A percentile compares a stretch with the other conserved stretches of the same genome.
Evolutionary conservation across 176 grass and related monocot genomes (phyloP).

Genomic region (Leersia perrieri): DNA sequence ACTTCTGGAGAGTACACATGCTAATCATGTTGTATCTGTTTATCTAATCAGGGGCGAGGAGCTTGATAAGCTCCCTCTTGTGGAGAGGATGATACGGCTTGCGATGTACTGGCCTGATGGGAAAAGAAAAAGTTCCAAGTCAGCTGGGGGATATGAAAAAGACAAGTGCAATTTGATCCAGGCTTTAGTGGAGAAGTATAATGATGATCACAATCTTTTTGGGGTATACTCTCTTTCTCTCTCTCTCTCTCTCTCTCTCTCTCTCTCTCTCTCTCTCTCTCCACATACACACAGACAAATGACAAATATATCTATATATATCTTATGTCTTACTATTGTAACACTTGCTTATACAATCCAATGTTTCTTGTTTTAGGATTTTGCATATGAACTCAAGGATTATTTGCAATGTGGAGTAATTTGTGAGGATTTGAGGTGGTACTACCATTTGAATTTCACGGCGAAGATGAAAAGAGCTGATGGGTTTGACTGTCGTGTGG

Average conservation of each 20-base stretch:
- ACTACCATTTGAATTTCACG: conserved; percentile 15
- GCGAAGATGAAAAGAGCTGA: background rate
- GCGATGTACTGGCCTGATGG: background rate
- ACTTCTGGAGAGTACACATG: background rate
- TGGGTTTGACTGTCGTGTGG: background rate
- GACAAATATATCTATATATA: too few species aligned
- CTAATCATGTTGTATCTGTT: background rate
- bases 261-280: background rate
- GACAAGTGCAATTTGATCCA: background rate
- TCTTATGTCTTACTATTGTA: background rate
- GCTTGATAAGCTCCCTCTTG: background rate
- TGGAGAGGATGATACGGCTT: background rate
- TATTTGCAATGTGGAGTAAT: background rate
- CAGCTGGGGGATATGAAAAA: background rate
- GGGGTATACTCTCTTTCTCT: background rate
- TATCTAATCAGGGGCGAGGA: conserved; percentile 1
- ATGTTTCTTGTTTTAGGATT: background rate
- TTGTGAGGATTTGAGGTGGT: background rate
- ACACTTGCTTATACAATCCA: background rate
- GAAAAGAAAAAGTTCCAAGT: background rate
- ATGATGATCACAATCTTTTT: conserved; percentile 3
- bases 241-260: background rate
- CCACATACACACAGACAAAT: too few species aligned
- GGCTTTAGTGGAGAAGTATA: conserved; percentile 10
- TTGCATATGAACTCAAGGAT: background rate